phyloP scores from a whole-genome alignment of 2,329 filamentous ascomycete species.

The Clarireedia monteithiana region DNA sequence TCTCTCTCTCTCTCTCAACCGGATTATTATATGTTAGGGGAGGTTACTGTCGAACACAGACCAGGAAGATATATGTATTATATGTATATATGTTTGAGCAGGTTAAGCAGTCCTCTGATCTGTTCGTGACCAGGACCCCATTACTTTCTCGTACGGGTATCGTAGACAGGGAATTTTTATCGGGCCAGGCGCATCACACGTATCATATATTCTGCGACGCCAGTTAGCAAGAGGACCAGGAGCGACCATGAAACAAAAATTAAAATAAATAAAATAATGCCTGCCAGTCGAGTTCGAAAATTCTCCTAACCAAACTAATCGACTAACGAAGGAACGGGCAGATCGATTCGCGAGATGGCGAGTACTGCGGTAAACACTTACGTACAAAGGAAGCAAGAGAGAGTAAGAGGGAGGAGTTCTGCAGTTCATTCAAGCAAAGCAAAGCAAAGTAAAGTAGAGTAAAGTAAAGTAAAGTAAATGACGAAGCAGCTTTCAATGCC shows the following conservation, averaged over 20 bases:
- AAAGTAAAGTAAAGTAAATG: too few relatives aligned
- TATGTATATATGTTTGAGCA: background rate
- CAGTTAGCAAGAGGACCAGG: conserved; percentile 20
- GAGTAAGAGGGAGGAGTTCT: too few relatives aligned
- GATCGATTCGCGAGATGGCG: too few relatives aligned
- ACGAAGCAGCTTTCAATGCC: too few relatives aligned
- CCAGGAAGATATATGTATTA: background rate
- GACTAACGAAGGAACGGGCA: too few relatives aligned
- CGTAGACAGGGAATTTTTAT: conserved; percentile 8
- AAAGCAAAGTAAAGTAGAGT: too few relatives aligned
- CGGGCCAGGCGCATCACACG: conserved; percentile 23
- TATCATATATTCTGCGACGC: conserved; percentile 28
- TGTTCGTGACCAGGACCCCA: background rate
- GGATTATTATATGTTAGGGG: background rate
- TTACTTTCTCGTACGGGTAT: background rate
- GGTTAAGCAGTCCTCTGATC: background rate
- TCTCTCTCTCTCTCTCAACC: background rate
- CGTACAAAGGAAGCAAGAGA: too few relatives aligned
- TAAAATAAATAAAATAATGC: conserved; percentile 9
- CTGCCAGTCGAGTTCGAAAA: background rate
- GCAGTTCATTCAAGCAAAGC: too few relatives aligned
- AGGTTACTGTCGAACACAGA: background rate
- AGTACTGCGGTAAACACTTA: too few relatives aligned
- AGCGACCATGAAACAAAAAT: conserved; percentile 20
- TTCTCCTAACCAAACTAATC: too few relatives aligned